Percentiles rank a stretch among this genome's conserved stretches.
Conservation (phyloP, 2,329 filamentous ascomycete species). For the Pseudopyrenochaeta lycopersici region DNA sequence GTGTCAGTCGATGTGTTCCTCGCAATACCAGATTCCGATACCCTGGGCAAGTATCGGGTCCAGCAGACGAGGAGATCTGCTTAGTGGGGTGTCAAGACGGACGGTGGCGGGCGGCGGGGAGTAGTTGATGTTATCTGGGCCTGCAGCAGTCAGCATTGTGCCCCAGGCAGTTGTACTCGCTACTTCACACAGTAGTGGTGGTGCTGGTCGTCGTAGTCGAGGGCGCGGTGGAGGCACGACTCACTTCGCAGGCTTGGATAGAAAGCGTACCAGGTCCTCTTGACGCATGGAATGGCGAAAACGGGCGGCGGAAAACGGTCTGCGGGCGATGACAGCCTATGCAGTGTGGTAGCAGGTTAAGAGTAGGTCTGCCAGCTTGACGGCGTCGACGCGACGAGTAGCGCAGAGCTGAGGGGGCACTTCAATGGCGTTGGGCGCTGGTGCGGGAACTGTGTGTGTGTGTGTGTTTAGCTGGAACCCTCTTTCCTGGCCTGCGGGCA, state of each 20-base stretch:
- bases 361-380: slow-evolving; percentile 47
- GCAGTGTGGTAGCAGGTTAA: slow-evolving; percentile 32
- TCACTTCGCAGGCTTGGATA: slow-evolving; percentile 94
- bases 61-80: slow-evolving; percentile 78
- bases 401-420: slow-evolving; percentile 12
- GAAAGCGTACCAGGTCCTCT: slow-evolving; percentile 88
- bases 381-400: slow-evolving; percentile 16
- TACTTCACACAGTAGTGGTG: not conserved
- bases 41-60: slow-evolving; percentile 82
- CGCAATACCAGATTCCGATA: slow-evolving; percentile 83
- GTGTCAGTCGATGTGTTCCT: slow-evolving; percentile 72
- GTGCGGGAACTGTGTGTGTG: slow-evolving; percentile 13
- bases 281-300: slow-evolving; percentile 78
- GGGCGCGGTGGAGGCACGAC: slow-evolving; percentile 46
- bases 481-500: slow-evolving; percentile 1
- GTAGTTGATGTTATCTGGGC: slow-evolving; percentile 73
- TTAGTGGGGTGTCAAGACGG: slow-evolving; percentile 44
- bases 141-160: slow-evolving; percentile 49
- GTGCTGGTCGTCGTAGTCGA: not conserved
- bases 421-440: slow-evolving; percentile 32
- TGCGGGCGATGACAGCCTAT: slow-evolving; percentile 50
- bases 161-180: not conserved
- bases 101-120: slow-evolving; percentile 41
- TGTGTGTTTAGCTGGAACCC: not conserved
- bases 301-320: slow-evolving; percentile 29